phyloP scores from a whole-genome alignment of 1,139 yeast genomes.

The Lizanozyma gosingica region DNA sequence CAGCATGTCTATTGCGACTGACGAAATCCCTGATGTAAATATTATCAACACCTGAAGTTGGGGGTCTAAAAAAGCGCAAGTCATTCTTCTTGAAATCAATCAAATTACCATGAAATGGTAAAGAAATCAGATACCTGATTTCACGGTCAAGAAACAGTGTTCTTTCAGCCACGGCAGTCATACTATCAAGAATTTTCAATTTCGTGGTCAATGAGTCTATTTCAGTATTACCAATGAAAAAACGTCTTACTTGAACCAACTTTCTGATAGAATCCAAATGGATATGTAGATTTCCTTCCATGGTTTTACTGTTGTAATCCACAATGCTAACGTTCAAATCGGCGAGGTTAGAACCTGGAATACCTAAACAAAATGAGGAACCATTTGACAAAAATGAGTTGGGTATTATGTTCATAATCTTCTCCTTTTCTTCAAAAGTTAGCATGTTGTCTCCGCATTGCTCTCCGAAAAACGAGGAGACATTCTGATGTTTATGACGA shows the following conservation, averaged over 20 bases:
- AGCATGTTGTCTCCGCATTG: constrained; percentile 2
- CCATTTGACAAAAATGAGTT: constrained; percentile 12
- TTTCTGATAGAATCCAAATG: not conserved
- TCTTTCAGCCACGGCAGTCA: not conserved
- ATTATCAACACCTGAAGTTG: no score
- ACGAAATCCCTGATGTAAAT: no score
- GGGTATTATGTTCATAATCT: constrained; percentile 14
- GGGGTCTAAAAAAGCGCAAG: constrained; percentile 19
- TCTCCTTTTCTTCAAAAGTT: constrained; percentile 11
- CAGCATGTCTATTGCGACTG: constrained; percentile 2
- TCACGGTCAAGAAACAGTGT: not conserved
- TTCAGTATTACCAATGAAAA: not conserved
- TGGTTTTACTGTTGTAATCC: constrained; percentile 11
- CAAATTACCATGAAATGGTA: constrained; percentile 19
- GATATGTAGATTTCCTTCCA: constrained; percentile 13
- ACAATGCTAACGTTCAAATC: constrained; percentile 15
- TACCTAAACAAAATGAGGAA: constrained; percentile 9
- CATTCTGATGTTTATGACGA: no score
- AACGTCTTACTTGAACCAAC: not conserved
- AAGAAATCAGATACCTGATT: constrained; percentile 4
- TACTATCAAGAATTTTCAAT: not conserved
- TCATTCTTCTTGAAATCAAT: constrained; percentile 31
- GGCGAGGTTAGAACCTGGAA: constrained; percentile 5
- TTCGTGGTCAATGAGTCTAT: constrained; percentile 1
- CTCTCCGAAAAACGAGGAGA: not conserved